phyloP scores from a whole-genome alignment of 257 asterid genomes.

The Plectranthus barbatus region DNA sequence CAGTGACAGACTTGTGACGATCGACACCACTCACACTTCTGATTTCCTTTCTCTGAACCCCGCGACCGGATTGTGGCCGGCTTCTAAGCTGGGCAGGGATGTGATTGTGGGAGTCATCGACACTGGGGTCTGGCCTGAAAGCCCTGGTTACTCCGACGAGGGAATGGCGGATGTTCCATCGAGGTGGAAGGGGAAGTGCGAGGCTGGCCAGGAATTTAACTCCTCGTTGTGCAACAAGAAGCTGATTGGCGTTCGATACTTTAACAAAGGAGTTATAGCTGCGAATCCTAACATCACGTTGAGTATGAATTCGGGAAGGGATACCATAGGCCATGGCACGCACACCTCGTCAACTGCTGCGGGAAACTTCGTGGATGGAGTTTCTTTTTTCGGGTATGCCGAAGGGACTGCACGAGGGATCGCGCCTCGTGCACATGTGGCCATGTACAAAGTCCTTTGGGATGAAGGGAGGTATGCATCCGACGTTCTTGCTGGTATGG shows the following conservation, averaged over 20 bases:
- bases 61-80: conserved; percentile 40
- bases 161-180: conserved; percentile 34
- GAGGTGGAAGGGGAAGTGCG: conserved; percentile 42
- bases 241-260: conserved; percentile 35
- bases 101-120: conserved; percentile 43
- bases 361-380: conserved; percentile 32
- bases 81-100: conserved; percentile 31
- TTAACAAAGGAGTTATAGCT: conserved; percentile 34
- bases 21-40: conserved; percentile 43
- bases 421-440: conserved; percentile 40
- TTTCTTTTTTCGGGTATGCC: conserved; percentile 40
- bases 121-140: conserved; percentile 48
- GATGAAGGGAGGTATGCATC: conserved; percentile 26
- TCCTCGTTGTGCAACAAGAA: conserved; percentile 34
- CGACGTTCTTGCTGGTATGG: conserved; percentile 51
- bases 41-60: conserved; percentile 38
- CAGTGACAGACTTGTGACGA: conserved; percentile 17
- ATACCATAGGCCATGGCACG: conserved; percentile 38
- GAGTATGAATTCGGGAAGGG: conserved; percentile 33
- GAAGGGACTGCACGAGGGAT: conserved; percentile 34
- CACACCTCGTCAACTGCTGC: conserved; percentile 43
- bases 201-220: conserved; percentile 31
- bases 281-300: conserved; percentile 17
- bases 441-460: conserved; percentile 30
- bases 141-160: conserved; percentile 32